phyloP scores from a whole-genome alignment of 2,329 filamentous ascomycete genomes.

The Diatrype stigma region DNA sequence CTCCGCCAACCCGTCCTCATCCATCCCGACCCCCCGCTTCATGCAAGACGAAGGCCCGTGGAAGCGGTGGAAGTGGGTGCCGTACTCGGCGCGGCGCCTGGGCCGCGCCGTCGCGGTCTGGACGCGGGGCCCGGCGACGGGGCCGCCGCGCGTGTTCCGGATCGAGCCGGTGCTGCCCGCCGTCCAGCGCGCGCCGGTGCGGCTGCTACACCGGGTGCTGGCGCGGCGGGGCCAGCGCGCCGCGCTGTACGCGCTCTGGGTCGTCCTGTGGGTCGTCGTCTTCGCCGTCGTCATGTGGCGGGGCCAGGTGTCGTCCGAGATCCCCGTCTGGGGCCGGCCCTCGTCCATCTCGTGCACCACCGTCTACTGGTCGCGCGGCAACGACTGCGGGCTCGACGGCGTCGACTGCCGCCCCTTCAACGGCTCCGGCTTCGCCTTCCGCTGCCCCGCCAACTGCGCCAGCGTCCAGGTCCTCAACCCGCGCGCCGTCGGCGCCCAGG shows the following conservation, averaged over 20 bases:
- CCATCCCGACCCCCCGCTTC: slow-evolving; percentile 52
- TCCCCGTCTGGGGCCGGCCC: slow-evolving; percentile 65
- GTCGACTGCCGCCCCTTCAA: slow-evolving; percentile 71
- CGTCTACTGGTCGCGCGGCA: slow-evolving; percentile 67
- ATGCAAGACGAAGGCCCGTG: slow-evolving; percentile 50
- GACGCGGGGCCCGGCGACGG: slow-evolving; percentile 51
- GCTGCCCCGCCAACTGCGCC: slow-evolving; percentile 69
- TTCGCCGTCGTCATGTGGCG: slow-evolving; percentile 66
- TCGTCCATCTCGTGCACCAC: slow-evolving; percentile 62
- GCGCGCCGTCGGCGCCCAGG: slow-evolving; percentile 68
- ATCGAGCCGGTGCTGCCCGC: slow-evolving; percentile 60
- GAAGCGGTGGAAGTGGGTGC: slow-evolving; percentile 56
- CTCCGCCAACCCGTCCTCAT: slow-evolving; percentile 28
- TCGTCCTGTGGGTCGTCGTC: slow-evolving; percentile 63
- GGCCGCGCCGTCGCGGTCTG: slow-evolving; percentile 41
- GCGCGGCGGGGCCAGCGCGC: slow-evolving; percentile 56
- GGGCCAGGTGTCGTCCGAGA: slow-evolving; percentile 55
- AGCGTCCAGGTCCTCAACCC: slow-evolving; percentile 64
- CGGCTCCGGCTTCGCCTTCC: slow-evolving; percentile 65
- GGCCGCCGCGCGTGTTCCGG: slow-evolving; percentile 44
- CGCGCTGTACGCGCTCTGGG: slow-evolving; percentile 55
- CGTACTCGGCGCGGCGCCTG: slow-evolving; percentile 48
- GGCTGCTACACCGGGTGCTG: slow-evolving; percentile 58
- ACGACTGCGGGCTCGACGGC: slow-evolving; percentile 71
- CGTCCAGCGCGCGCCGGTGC: slow-evolving; percentile 64